These are phyloP conservation scores for Yamadazyma membranifaciens DNA, from an alignment of 1,139 yeast species.

Conservation along the genomic window DNA sequence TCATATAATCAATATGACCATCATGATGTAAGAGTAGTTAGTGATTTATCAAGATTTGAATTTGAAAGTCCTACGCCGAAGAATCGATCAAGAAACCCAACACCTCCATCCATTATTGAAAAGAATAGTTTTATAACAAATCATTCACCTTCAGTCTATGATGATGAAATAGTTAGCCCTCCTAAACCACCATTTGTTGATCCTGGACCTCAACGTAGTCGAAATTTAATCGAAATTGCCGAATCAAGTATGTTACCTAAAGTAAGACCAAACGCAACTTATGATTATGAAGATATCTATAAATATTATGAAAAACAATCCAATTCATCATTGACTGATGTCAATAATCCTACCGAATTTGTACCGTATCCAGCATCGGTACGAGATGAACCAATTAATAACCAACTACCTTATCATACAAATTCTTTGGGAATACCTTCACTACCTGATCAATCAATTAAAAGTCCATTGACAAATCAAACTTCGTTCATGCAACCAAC, in stretches of 20 bases:
- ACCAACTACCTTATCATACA: slow-evolving; percentile 13
- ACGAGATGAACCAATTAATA: slow-evolving; percentile 11
- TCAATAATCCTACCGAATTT: slow-evolving; percentile 6
- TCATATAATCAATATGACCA: slow-evolving; percentile 23
- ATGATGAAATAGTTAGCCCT: slow-evolving; percentile 6
- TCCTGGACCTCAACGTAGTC: slow-evolving; percentile 5
- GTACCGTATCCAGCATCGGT: slow-evolving; percentile 9
- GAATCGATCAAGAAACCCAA: slow-evolving; percentile 26
- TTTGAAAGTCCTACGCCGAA: slow-evolving; percentile 22
- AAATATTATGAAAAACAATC: slow-evolving; percentile 20
- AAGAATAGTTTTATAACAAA: slow-evolving; percentile 7
- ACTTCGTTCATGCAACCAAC: slow-evolving; percentile 14
- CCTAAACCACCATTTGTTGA: slow-evolving; percentile 2
- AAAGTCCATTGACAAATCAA: slow-evolving; percentile 15
- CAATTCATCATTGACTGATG: slow-evolving; percentile 7
- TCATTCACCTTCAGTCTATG: slow-evolving; percentile 10
- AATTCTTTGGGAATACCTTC: slow-evolving; percentile 8
- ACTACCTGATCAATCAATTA: slow-evolving; percentile 9
- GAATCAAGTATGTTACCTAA: slow-evolving; percentile 13
- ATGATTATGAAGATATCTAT: slow-evolving; percentile 19
- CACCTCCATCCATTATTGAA: slow-evolving; percentile 24
- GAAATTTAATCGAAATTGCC: slow-evolving; percentile 16
- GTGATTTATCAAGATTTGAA: slow-evolving; percentile 32
- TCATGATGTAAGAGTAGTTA: slow-evolving; percentile 24
- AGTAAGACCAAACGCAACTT: slow-evolving; percentile 7